Base-by-base conservation (phyloP, 1,284 basidiomycete species). In the Porodaedalea pini region DNA sequence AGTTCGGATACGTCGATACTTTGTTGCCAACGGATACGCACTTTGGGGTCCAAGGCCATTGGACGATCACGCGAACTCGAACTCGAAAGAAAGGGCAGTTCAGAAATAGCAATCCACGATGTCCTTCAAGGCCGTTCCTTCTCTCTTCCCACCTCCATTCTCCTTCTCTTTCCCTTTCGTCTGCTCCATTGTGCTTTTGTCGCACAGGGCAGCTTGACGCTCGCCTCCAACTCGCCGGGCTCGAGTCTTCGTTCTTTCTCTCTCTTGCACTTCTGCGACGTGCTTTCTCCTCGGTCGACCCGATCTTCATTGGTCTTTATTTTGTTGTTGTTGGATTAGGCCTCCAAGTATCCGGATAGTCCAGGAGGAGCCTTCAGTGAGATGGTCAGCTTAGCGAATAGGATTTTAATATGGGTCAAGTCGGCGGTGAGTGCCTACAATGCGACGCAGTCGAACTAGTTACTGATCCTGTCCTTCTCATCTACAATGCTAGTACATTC, bases 401-500 rank as follows among this genome's bases (percentile, higher is more conserved):
- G 53, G 31, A 17, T 54, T 25, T 23, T 31, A 4, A 54, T 45
- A 47, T 57, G 56, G 50, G 23, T 57, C 48, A 51, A 52, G 21
- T 51, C 56, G 32, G 50, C 47, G 43, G 49, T 57, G 19, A 45
- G 50, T 44, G n/a, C n/a, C 8, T 10, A 15, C n/a, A 13, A n/a
- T 13, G 2, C 31, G 10, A 10, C 23, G 6, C 5, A 13, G 25
- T 29, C 19, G 7, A 13, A 34, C 23, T 51, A 27, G 23, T 32
- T 31, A 25, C 27, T 40, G 11, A 56, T 39, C 8, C 54, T 54
- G n/a, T n/a, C n/a, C 32, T 17, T 4, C 8, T 5, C 45, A 15
- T 27, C 25, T 34, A 32, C 15, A 21, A 41, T 6, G 5, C 19
- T 49, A 73, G 73, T 68, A 71, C 59, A 52, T 67, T 32, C 67